A percentile compares a stretch with the other conserved stretches of the same genome.
phyloP scores from a whole-genome alignment of 345 rosid genomes.

The Lenwebbia sp. region DNA sequence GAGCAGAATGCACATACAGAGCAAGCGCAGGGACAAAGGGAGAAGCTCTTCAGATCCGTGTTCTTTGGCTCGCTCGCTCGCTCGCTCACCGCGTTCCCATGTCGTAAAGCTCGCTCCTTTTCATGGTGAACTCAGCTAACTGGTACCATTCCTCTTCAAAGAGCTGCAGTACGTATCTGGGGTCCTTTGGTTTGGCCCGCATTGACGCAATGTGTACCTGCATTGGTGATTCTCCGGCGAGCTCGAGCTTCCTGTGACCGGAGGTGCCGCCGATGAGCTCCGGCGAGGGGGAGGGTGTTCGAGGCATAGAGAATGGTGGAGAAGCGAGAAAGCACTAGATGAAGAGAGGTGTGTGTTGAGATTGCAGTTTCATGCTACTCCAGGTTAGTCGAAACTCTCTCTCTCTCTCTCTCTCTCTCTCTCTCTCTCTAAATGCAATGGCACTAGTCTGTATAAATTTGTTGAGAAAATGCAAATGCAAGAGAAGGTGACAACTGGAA shows the following conservation, averaged over 20 bases:
- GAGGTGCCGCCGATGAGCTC: neutral
- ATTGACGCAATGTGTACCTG: neutral
- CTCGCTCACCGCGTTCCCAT: neutral
- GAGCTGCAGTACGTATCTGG: neutral
- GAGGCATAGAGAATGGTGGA: slow-evolving; percentile 19
- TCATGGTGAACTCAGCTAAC: neutral
- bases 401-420: neutral
- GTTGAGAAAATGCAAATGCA: neutral
- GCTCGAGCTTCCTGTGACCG: neutral
- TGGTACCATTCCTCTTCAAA: neutral
- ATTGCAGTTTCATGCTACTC: slow-evolving; percentile 40
- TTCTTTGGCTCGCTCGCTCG: neutral
- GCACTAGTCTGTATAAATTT: neutral
- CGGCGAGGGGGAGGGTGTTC: slow-evolving; percentile 15
- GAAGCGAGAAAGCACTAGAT: slow-evolving; percentile 24
- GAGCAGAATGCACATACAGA: neutral
- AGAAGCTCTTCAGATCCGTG: neutral
- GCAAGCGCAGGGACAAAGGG: neutral
- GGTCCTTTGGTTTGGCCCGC: neutral
- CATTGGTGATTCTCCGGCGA: neutral
- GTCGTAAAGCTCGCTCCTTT: neutral
- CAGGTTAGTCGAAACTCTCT: slow-evolving; percentile 5
- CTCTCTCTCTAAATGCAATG: neutral
- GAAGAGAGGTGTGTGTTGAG: slow-evolving; percentile 20
- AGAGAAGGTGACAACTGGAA: neutral